phyloP scores from a whole-genome alignment of 2,329 filamentous ascomycete species.

The Aschersonia sp. region DNA sequence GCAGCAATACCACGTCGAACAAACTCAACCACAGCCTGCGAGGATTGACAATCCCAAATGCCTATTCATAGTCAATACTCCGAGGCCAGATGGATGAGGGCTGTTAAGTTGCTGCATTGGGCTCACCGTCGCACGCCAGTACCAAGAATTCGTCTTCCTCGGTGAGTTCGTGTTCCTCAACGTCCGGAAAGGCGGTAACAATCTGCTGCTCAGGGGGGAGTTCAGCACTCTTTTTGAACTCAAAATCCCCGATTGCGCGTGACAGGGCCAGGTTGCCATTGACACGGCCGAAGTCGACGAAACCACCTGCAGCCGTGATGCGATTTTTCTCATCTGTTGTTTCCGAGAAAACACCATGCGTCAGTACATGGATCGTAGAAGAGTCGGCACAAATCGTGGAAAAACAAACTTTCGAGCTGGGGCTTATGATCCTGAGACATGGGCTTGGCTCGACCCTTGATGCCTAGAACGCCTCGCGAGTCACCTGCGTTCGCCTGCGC shows the following conservation, averaged over 20 bases:
- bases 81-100: too few species aligned
- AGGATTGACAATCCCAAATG: constrained; percentile 99
- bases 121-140: constrained; percentile 78
- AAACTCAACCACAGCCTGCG: constrained; percentile 93
- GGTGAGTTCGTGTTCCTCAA: constrained; percentile 76
- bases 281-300: constrained; percentile 95
- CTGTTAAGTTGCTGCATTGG: too few species aligned
- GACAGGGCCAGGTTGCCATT: constrained; percentile 96
- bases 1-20: constrained; percentile 91
- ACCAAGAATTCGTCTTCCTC: constrained; percentile 94
- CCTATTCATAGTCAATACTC: constrained; percentile 34
- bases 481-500: constrained; percentile 87
- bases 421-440: constrained; percentile 99
- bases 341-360: constrained; percentile 2
- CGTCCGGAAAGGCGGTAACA: constrained; percentile 91
- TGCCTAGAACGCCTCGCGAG: constrained; percentile 84
- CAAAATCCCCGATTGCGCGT: constrained; percentile 94
- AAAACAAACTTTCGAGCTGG: constrained; percentile 76
- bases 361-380: not conserved
- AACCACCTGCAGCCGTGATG: constrained; percentile 89
- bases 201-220: constrained; percentile 97
- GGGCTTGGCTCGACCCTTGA: constrained; percentile 94
- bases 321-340: constrained; percentile 75
- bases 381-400: not conserved
- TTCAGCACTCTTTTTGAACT: constrained; percentile 98